Conservation (phyloP, 2,329 filamentous ascomycete species). For the Leptosphaerulina australis region DNA sequence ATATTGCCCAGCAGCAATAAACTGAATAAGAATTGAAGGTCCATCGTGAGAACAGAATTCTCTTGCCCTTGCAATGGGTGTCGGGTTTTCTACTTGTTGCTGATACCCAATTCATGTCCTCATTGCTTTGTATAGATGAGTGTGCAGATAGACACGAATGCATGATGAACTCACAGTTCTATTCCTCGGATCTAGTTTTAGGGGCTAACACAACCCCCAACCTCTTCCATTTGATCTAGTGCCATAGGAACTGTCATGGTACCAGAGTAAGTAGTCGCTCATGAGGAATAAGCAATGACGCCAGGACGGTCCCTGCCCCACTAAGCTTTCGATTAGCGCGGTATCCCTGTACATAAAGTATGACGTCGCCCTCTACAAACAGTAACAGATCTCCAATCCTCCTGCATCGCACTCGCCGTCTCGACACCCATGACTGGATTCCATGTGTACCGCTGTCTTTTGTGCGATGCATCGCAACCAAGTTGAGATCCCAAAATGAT, state of each 20-base stretch:
- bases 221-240: not conserved
- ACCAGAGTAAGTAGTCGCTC: not conserved
- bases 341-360: not conserved
- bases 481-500: not conserved
- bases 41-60: too few relatives aligned
- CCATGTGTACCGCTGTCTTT: conserved; percentile 3
- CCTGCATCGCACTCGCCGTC: not conserved
- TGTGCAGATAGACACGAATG: too few relatives aligned
- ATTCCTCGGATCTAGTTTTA: not conserved
- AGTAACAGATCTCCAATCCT: not conserved
- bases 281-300: conserved; percentile 2
- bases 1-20: too few relatives aligned
- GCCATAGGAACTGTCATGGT: not conserved
- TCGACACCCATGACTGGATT: not conserved
- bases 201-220: not conserved
- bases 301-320: not conserved
- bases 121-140: too few relatives aligned
- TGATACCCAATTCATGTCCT: too few relatives aligned
- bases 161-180: too few relatives aligned
- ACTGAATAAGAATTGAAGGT: too few relatives aligned
- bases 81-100: too few relatives aligned
- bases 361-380: conserved; percentile 1
- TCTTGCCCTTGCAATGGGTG: too few relatives aligned
- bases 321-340: conserved; percentile 1
- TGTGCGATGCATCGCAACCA: conserved; percentile 1